phyloP scores from a whole-genome alignment of 2,329 filamentous ascomycete genomes.

The Ophiocordyceps polyrhachis-furcata region DNA sequence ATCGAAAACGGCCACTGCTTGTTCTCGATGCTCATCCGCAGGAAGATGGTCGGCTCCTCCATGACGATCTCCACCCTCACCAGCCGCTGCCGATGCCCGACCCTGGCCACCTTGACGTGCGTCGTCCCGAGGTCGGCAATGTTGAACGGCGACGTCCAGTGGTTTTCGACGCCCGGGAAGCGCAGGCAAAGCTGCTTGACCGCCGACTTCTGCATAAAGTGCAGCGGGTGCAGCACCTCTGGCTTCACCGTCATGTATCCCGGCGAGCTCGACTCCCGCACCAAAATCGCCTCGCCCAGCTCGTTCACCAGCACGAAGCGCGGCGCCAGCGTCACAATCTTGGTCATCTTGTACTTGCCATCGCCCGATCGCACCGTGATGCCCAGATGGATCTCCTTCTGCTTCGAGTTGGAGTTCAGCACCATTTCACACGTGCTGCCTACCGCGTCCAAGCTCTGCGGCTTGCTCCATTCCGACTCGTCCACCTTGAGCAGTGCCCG shows the following conservation, averaged over 20 bases:
- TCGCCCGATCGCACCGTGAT: slow-evolving; percentile 79
- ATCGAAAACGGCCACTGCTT: slow-evolving; percentile 98
- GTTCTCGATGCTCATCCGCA: slow-evolving; percentile 75
- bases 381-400: slow-evolving; percentile 75
- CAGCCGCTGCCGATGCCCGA: slow-evolving; percentile 73
- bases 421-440: slow-evolving; percentile 82
- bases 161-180: slow-evolving; percentile 85
- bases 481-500: slow-evolving; percentile 73
- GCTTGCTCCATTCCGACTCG: slow-evolving; percentile 89
- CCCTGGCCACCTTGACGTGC: slow-evolving; percentile 84
- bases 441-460: slow-evolving; percentile 94
- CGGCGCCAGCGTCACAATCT: slow-evolving; percentile 82
- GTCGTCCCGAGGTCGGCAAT: slow-evolving; percentile 87
- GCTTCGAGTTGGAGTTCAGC: slow-evolving; percentile 50
- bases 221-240: slow-evolving; percentile 67
- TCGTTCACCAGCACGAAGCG: slow-evolving; percentile 91
- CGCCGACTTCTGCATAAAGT: slow-evolving; percentile 69
- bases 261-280: slow-evolving; percentile 82
- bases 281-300: slow-evolving; percentile 69
- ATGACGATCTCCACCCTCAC: slow-evolving; percentile 78
- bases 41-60: slow-evolving; percentile 84
- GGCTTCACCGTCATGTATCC: slow-evolving; percentile 60
- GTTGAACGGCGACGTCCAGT: slow-evolving; percentile 96
- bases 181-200: slow-evolving; percentile 85
- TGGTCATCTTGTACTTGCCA: slow-evolving; percentile 95